Conservation (phyloP, 2,329 filamentous ascomycete genomes). For the Phaeosphaeriaceae sp. region DNA sequence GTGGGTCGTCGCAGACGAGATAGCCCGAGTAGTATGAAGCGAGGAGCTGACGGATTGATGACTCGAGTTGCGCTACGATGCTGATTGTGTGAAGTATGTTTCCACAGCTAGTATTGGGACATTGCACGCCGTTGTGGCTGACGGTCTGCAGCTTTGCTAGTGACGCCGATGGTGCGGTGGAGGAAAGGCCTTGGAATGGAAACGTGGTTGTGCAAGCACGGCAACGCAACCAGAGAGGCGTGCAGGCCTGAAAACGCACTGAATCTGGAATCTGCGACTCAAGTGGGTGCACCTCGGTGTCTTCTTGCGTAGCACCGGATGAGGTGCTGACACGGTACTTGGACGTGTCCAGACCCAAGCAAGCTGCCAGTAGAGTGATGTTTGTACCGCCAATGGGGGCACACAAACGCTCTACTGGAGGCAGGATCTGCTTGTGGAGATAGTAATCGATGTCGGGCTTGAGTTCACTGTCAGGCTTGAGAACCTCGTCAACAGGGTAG, state of each 20-base stretch:
- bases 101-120: slow-evolving; percentile 68
- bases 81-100: slow-evolving; percentile 72
- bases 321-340: slow-evolving; percentile 79
- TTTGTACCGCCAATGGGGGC: slow-evolving; percentile 95
- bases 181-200: slow-evolving; percentile 76
- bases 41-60: slow-evolving; percentile 78
- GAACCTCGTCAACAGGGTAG: slow-evolving; percentile 82
- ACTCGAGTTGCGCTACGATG: slow-evolving; percentile 85
- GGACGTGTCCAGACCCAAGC: slow-evolving; percentile 86
- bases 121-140: slow-evolving; percentile 77
- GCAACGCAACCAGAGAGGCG: slow-evolving; percentile 79
- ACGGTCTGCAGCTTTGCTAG: slow-evolving; percentile 48
- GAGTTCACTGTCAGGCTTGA: slow-evolving; percentile 76
- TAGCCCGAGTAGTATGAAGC: slow-evolving; percentile 90
- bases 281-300: slow-evolving; percentile 75
- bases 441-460: slow-evolving; percentile 97
- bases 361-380: slow-evolving; percentile 86
- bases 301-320: slow-evolving; percentile 55
- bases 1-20: slow-evolving; percentile 87
- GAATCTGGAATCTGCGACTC: slow-evolving; percentile 94
- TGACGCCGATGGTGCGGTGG: slow-evolving; percentile 16
- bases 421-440: slow-evolving; percentile 96
- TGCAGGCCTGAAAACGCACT: slow-evolving; percentile 84
- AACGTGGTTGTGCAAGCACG: slow-evolving; percentile 76
- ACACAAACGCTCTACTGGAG: slow-evolving; percentile 95